Evolutionary conservation across 805 yeast genomes (phyloP).

Genomic region (Wickerhamomyces sydowiorum): DNA sequence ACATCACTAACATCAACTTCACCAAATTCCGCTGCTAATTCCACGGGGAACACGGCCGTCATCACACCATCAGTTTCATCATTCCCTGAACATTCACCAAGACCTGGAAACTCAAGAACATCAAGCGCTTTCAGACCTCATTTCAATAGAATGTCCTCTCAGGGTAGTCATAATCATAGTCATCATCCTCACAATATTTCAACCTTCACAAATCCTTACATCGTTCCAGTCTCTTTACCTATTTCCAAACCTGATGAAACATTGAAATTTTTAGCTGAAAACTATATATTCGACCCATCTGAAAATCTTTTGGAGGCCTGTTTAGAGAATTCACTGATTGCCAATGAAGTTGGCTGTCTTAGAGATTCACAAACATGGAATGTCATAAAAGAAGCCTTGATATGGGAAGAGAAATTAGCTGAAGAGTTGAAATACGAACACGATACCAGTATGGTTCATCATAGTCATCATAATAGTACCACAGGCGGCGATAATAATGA

Average conservation of each 20-base stretch:
- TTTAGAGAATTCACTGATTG: constrained; percentile 51
- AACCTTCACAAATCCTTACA: constrained; percentile 9
- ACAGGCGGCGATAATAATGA: neutral
- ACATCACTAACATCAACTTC: constrained; percentile 3
- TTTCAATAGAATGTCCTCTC: constrained; percentile 13
- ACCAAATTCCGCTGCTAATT: neutral
- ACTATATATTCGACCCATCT: constrained; percentile 41
- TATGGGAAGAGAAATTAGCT: constrained; percentile 23
- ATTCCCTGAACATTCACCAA: constrained; percentile 9
- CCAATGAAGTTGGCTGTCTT: constrained; percentile 41
- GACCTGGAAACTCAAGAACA: constrained; percentile 20
- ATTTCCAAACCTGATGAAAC: constrained; percentile 20
- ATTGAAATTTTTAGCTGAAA: constrained; percentile 42
- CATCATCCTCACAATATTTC: constrained; percentile 5
- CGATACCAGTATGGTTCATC: neutral
- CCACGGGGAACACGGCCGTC: neutral
- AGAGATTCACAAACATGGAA: constrained; percentile 64
- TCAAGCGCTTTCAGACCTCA: constrained; percentile 16
- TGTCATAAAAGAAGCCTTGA: constrained; percentile 44
- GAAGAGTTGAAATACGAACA: constrained; percentile 4
- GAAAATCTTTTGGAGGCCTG: constrained; percentile 45
- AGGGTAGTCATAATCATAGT: constrained; percentile 5
- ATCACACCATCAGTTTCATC: constrained; percentile 1
- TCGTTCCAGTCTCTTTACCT: constrained; percentile 20
- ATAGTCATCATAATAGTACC: neutral